Percentiles rank a stretch among this genome's conserved stretches.
phyloP scores from a whole-genome alignment of 108 stramenopile species.

The Heterococcus sp. region DNA sequence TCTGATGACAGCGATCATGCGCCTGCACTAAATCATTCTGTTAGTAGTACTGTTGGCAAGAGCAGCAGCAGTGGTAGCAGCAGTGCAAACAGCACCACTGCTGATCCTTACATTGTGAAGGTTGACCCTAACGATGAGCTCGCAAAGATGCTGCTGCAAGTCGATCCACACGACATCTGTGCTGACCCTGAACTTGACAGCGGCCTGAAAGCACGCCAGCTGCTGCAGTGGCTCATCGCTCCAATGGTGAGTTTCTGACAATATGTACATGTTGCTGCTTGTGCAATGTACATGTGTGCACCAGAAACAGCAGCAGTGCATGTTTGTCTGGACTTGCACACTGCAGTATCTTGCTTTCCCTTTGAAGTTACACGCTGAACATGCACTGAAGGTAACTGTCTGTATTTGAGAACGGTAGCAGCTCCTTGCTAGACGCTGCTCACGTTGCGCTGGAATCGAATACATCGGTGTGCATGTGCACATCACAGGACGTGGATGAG shows the following conservation, averaged over 20 bases:
- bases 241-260: conserved; percentile 14
- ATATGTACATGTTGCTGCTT: no score
- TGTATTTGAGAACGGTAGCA: no score
- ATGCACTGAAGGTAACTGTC: no score
- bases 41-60: neutral
- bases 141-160: neutral
- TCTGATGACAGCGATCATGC: neutral
- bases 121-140: neutral
- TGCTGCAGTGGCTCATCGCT: conserved; percentile 41
- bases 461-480: no score
- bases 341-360: no score
- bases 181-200: neutral
- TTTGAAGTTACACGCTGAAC: no score
- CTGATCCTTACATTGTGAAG: neutral
- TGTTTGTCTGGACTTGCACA: no score
- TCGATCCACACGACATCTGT: neutral
- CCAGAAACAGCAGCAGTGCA: no score
- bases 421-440: no score
- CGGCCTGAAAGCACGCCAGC: conserved; percentile 36
- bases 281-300: no score
- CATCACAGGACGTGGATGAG: conserved; percentile 7
- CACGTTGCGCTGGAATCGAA: no score
- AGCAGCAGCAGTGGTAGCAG: conserved; percentile 16
- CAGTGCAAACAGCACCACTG: conserved; percentile 9
- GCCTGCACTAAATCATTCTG: neutral